Percentiles rank a stretch among this genome's conserved stretches.
These are phyloP conservation scores for Schizosaccharomyces pombe DNA, from an alignment of 805 yeast species.

Conservation along the genomic window DNA sequence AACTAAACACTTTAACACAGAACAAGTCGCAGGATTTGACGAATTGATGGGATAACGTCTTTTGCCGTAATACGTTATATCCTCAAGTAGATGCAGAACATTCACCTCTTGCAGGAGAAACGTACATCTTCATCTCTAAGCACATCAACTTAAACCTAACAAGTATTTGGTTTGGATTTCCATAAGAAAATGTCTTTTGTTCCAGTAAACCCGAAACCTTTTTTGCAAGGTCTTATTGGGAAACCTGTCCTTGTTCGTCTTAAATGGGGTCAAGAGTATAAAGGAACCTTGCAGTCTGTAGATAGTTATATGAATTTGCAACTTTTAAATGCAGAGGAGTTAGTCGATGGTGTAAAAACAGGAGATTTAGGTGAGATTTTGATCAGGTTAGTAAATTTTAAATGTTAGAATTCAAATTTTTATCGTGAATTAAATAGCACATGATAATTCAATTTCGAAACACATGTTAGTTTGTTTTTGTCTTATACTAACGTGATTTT, in stretches of 20 bases:
- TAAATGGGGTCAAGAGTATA: conserved; percentile 78
- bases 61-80: too few species aligned
- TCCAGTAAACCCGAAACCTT: conserved; percentile 82
- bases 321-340: conserved; percentile 36
- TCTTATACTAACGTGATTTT: conserved; percentile 19
- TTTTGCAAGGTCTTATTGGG: conserved; percentile 49
- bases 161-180: background rate
- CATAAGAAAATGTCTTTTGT: conserved; percentile 14
- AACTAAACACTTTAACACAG: too few species aligned
- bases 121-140: background rate
- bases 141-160: background rate
- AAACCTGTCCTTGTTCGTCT: conserved; percentile 51
- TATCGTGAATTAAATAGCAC: too few species aligned
- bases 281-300: conserved; percentile 50
- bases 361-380: conserved; percentile 52
- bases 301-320: conserved; percentile 87
- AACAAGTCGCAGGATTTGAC: too few species aligned
- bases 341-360: conserved; percentile 24
- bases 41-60: too few species aligned
- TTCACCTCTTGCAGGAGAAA: too few species aligned
- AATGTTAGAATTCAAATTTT: too few species aligned
- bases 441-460: background rate
- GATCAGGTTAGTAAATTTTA: conserved; percentile 20
- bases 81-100: too few species aligned
- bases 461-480: background rate